Percentiles rank a stretch among this genome's conserved stretches.
These are phyloP conservation scores for Trifolium fragiferum DNA, from an alignment of 306 rosid species.

Conservation along the genomic window DNA sequence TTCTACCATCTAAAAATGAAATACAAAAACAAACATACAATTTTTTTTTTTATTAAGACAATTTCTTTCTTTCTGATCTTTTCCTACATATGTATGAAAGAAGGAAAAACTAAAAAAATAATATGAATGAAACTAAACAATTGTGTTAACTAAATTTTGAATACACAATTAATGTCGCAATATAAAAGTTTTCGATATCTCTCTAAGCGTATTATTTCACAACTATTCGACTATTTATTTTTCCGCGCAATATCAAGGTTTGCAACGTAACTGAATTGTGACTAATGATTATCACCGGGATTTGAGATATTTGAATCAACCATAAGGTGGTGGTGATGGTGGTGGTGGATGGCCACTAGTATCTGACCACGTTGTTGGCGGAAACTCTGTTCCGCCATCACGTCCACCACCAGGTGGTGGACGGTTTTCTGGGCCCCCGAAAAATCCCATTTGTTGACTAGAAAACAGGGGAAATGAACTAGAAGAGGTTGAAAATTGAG, in stretches of 20 bases:
- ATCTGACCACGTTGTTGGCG: constrained; percentile 67
- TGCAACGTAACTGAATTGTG: background rate
- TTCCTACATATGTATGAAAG: constrained; percentile 5
- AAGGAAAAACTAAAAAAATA: background rate
- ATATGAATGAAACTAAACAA: background rate
- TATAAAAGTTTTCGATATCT: background rate
- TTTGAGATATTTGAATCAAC: constrained; percentile 41
- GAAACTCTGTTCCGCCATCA: constrained; percentile 35
- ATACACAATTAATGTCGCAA: background rate
- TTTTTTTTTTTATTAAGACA: background rate
- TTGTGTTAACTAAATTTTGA: constrained; percentile 45
- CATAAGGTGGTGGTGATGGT: constrained; percentile 59
- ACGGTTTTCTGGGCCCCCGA: constrained; percentile 50
- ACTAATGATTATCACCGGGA: background rate
- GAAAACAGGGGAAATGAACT: constrained; percentile 67
- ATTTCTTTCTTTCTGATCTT: background rate
- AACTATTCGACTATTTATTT: background rate
- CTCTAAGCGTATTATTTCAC: background rate
- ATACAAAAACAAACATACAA: constrained; percentile 1
- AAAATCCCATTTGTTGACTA: constrained; percentile 49
- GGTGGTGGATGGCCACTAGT: constrained; percentile 57
- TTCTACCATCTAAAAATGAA: background rate
- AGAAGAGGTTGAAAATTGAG: constrained; percentile 62
- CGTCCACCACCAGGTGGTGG: constrained; percentile 38
- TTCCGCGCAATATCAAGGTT: background rate